Conservation (phyloP, 108 stramenopile species). For the Mayamaea pseudoterrestris region DNA sequence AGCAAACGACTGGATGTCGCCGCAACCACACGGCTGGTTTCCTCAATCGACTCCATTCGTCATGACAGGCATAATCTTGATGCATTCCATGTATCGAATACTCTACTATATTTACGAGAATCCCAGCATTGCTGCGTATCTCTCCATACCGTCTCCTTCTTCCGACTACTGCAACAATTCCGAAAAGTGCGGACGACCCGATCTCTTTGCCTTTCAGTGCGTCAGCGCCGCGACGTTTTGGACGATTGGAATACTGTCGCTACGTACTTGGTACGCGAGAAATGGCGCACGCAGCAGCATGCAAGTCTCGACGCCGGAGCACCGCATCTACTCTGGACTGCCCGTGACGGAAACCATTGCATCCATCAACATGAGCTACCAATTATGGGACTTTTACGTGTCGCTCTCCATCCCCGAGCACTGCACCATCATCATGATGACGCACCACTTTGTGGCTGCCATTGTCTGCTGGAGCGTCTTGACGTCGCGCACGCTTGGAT, state of each 20-base stretch:
- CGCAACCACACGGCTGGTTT: no score
- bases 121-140: no score
- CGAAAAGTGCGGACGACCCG: conserved; percentile 15
- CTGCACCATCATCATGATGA: conserved; percentile 22
- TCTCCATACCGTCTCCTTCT: no score
- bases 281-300: not conserved
- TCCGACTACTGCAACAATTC: conserved; percentile 9
- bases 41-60: no score
- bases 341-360: conserved; percentile 10
- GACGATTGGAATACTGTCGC: conserved; percentile 5
- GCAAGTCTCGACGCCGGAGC: conserved; percentile 13
- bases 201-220: conserved; percentile 22
- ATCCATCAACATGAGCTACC: conserved; percentile 22
- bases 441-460: conserved; percentile 37
- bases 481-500: conserved; percentile 28
- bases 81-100: no score
- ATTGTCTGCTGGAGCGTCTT: conserved; percentile 23
- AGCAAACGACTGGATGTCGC: no score
- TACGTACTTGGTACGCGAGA: conserved; percentile 3
- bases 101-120: no score
- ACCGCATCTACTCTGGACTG: conserved; percentile 19
- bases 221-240: conserved; percentile 7
- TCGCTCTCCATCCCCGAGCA: conserved; percentile 32
- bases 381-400: conserved; percentile 41
- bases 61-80: no score